phyloP scores from a whole-genome alignment of 768 basidiomycete genomes.

The Russula compacta region DNA sequence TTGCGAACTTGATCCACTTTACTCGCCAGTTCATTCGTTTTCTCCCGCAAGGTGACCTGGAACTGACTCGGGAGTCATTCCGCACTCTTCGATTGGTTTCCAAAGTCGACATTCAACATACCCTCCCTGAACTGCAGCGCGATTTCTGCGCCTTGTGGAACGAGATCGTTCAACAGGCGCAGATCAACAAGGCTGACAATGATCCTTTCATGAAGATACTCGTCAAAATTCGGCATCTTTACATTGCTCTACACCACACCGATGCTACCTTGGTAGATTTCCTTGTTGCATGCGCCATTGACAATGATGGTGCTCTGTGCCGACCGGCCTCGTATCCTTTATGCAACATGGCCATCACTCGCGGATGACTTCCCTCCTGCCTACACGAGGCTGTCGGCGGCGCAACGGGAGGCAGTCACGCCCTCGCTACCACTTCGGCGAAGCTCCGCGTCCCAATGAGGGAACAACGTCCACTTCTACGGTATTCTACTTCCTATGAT shows the following conservation, averaged over 20 bases:
- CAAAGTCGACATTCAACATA: neutral
- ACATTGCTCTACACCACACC: neutral
- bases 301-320: neutral
- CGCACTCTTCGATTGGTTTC: neutral
- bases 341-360: neutral
- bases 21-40: neutral
- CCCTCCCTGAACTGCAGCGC: neutral
- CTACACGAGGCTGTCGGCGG: neutral
- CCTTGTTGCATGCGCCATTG: neutral
- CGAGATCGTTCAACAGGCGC: neutral
- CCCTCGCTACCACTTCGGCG: neutral
- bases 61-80: neutral
- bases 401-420: neutral
- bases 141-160: neutral
- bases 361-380: neutral
- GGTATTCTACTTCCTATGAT: neutral
- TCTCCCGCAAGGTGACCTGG: too few relatives aligned
- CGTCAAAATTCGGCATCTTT: neutral
- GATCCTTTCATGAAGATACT: neutral
- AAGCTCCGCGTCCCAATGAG: neutral
- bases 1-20: neutral
- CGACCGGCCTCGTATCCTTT: neutral
- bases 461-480: neutral
- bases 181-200: too few relatives aligned
- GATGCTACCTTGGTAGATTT: neutral